Evolutionary conservation across 116 monocot species (phyloP), one percentile per base, ranked within the genome.

Genomic region (Dioscorea cayenensis): DNA sequence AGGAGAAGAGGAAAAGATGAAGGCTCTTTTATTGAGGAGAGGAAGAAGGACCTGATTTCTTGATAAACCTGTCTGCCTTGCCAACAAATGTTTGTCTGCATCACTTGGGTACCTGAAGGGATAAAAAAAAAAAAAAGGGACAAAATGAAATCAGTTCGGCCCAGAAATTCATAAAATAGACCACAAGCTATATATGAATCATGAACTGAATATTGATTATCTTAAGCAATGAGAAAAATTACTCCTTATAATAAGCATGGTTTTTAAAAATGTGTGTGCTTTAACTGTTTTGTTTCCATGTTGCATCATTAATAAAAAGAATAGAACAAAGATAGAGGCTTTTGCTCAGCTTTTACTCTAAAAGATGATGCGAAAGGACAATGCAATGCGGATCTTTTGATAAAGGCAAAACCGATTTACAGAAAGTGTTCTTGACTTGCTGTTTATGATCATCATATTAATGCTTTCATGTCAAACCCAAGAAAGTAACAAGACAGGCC

Each of bases 71-170:
- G 89, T 83, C 78, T 89, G 85, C 60, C 85, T 78, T 27, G 89
- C 85, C 73, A 89, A 68, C 73, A 83, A 21, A 71, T 83, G 89
- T 83, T 89, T 89, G 73, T 89, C 89, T 36, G 85, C 82, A 75
- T 89, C 89, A 78, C 80, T 89, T 19, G 89, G 89, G 60, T 89
- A 89, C 83, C 89, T 89, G 83, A 80, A 58, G 74, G 28, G 35
- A 59, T 58, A 60, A 19, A 64, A 63, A 43, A 63, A 55, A 22
- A 55, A 25, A n/a, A n/a, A 1, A 1, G 49, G 18, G 25, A 38
- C 32, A 70, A 50, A 68, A 28, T 59, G 49, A 66, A 52, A 70
- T 72, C 66, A 61, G 62, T 28, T 8, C 27, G 19, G 11, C 14
- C 17, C 55, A 12, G 22, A 49, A 49, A 37, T n/a, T 27, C 66